phyloP scores from a whole-genome alignment of 1,139 yeast species.

The Blastobotrys arbuscula region DNA sequence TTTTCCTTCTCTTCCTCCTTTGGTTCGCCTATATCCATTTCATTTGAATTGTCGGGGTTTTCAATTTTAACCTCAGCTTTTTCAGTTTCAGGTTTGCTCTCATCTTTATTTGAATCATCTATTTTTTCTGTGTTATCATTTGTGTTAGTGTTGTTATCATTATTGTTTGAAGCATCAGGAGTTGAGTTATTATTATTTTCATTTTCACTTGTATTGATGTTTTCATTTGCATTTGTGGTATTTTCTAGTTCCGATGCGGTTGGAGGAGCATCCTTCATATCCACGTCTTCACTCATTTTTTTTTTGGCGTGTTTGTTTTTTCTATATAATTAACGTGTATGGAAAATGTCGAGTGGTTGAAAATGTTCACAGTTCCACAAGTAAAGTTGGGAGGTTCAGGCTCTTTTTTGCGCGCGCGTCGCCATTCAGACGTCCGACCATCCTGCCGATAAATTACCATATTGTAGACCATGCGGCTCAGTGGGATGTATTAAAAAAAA shows the following conservation, averaged over 20 bases:
- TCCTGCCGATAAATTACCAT: too few species aligned
- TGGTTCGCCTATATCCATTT: slow-evolving; percentile 15
- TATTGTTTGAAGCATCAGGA: background rate
- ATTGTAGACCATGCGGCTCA: background rate
- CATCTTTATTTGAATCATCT: slow-evolving; percentile 4
- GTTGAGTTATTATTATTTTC: too few species aligned
- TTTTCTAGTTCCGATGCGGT: background rate
- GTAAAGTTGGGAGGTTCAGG: too few species aligned
- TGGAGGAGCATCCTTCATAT: slow-evolving; percentile 18
- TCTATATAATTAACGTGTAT: background rate
- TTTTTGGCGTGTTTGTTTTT: background rate
- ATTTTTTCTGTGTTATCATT: background rate
- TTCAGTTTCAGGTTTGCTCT: background rate
- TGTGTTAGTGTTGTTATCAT: background rate
- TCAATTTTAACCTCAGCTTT: slow-evolving; percentile 12
- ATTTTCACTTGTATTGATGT: background rate
- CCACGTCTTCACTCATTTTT: slow-evolving; percentile 20
- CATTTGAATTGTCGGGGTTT: slow-evolving; percentile 18
- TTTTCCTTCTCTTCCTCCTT: slow-evolving; percentile 7
- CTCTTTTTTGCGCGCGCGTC: too few species aligned
- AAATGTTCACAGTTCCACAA: too few species aligned
- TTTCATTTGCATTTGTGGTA: background rate
- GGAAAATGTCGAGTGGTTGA: background rate
- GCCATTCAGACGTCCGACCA: too few species aligned
- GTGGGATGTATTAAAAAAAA: too few species aligned